Evolutionary conservation across 345 rosid genomes (phyloP).

Genomic region (Rhizophora apiculata): DNA sequence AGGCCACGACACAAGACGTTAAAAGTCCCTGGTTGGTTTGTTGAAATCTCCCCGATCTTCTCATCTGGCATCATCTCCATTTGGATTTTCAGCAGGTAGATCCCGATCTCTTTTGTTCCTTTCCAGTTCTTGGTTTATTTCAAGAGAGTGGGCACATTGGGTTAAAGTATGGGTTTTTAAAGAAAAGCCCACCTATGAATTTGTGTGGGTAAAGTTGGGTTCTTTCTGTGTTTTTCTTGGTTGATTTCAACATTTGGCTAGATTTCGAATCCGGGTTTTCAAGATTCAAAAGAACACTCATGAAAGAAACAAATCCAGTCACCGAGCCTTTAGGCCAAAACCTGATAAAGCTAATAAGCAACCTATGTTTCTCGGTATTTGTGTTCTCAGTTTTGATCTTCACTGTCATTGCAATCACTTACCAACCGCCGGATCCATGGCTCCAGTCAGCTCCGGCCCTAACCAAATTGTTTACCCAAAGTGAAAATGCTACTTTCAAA

Average conservation of each 20-base stretch:
- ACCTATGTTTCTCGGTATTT: slow-evolving; percentile 88
- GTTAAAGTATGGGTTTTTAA: slow-evolving; percentile 6
- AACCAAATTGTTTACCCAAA: slow-evolving; percentile 62
- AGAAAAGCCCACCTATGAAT: slow-evolving; percentile 1
- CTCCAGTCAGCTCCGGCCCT: slow-evolving; percentile 86
- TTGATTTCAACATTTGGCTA: slow-evolving; percentile 14
- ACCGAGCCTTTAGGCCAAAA: slow-evolving; percentile 80
- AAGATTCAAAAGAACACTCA: slow-evolving; percentile 19
- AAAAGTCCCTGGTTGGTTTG: not conserved
- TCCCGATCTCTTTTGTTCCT: too few relatives aligned
- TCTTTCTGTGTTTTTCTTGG: not conserved
- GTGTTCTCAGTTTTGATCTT: slow-evolving; percentile 78
- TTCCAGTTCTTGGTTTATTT: not conserved
- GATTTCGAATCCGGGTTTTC: slow-evolving; percentile 10
- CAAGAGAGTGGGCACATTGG: not conserved
- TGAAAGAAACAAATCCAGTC: slow-evolving; percentile 63
- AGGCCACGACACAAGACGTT: not conserved
- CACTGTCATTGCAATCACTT: slow-evolving; percentile 80
- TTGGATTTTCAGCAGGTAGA: not conserved
- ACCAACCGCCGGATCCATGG: slow-evolving; percentile 98
- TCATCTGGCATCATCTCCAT: not conserved
- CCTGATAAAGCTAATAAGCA: slow-evolving; percentile 72
- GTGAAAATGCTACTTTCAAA: slow-evolving; percentile 77
- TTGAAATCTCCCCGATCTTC: not conserved
- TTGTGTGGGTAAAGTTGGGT: not conserved